Evolutionary conservation across 768 basidiomycete genomes (phyloP).

Genomic region (Leccinellum luteum): DNA sequence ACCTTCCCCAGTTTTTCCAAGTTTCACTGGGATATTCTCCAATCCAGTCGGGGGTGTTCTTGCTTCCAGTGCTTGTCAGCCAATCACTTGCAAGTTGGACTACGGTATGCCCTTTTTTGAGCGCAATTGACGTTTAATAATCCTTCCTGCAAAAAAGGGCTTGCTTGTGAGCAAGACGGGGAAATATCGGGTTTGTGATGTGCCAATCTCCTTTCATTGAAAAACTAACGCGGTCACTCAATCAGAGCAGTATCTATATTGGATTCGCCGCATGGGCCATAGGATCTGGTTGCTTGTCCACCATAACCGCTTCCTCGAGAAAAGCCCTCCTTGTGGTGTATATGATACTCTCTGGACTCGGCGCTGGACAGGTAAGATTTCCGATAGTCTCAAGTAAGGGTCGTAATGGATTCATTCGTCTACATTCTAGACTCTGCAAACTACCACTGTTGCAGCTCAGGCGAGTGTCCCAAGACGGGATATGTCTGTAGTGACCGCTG

Average conservation of each 20-base stretch:
- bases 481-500: conserved; percentile 75
- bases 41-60: conserved; percentile 59
- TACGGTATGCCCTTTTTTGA: conserved; percentile 36
- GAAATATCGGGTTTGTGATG: conserved; percentile 47
- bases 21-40: conserved; percentile 66
- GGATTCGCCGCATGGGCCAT: conserved; percentile 72
- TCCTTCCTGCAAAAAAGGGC: conserved; percentile 39
- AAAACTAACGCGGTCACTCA: not conserved
- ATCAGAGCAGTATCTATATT: conserved; percentile 37
- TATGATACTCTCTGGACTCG: conserved; percentile 58
- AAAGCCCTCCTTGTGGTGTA: conserved; percentile 54
- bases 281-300: conserved; percentile 69
- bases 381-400: not conserved
- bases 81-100: conserved; percentile 60
- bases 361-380: conserved; percentile 53
- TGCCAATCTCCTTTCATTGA: not conserved
- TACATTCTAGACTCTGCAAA: conserved; percentile 47
- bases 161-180: conserved; percentile 63
- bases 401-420: not conserved
- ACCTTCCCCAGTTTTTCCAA: conserved; percentile 76
- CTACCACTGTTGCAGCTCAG: conserved; percentile 70
- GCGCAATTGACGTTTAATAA: not conserved
- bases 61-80: conserved; percentile 66
- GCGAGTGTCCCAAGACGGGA: conserved; percentile 67
- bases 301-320: conserved; percentile 47